Evolutionary conservation across 2,329 filamentous ascomycete species (phyloP), one percentile per base, ranked within the genome.

Genomic region (Sordariomycetes sp.): DNA sequence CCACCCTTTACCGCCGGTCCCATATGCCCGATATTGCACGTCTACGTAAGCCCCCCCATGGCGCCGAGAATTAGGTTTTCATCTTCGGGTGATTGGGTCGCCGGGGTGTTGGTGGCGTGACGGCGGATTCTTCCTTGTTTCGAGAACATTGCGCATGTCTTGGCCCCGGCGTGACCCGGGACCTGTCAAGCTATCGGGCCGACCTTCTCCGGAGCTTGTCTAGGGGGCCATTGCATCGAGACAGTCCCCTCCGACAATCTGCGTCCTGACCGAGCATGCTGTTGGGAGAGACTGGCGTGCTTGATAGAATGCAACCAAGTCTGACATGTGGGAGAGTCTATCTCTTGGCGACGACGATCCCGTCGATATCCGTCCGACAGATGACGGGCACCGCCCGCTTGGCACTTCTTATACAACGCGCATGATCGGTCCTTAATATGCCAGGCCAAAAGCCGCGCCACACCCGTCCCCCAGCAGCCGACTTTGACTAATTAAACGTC

Each of bases 41-140:
- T 48, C 54, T 40, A 55, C 54, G 54, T 55, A 55, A 55, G 54
- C 54, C 43, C 20, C 32, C 34, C 16, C 28, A 14, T 46, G 37
- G 22, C 54, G 37, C 14, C 12, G 37, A 14, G 37, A n/a, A 48
- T 43, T 43, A 40, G 37, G 37, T 5, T 46, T 16, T 46, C 25
- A 8, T 25, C 37, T 35, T 48, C 28, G 54, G 16, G 28, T 55
- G 35, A 18, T 10, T 55, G 34, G 35, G n/a, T 48, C 25, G 32
- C 10, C 16, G 20, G 54, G 37, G 22, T 37, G 2, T 28, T 55
- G 40, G 16, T 55, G 54, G 54, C 37, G 35, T 55, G 54, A 55
- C 25, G 18, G 6, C 37, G 14, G 25, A 6, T 46, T 55, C 24
- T n/a, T 18, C 22, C n/a, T 35, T 55, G 54, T 55, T 55, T 48